These are phyloP conservation scores for Leptodermis oblonga DNA, from an alignment of 257 asterid genomes.

Conservation along the genomic window DNA sequence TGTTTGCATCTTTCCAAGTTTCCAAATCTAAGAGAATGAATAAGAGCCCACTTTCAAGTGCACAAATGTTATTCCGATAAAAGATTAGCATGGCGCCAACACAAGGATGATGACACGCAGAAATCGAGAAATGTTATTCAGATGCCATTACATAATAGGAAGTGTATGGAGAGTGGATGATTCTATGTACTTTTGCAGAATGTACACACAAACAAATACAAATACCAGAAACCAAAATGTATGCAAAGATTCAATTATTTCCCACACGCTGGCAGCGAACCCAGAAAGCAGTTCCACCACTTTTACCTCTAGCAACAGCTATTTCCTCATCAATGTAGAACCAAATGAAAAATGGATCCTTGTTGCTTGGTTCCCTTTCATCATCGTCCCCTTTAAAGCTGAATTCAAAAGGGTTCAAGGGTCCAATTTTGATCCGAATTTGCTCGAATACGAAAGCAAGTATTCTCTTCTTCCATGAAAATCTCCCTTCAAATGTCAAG, in stretches of 20 bases:
- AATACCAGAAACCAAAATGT: background rate
- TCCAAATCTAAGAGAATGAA: too few relatives aligned
- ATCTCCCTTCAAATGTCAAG: slow-evolving; percentile 75
- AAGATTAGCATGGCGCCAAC: too few relatives aligned
- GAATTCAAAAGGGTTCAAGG: slow-evolving; percentile 61
- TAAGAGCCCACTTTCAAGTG: background rate
- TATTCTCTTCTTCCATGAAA: slow-evolving; percentile 80
- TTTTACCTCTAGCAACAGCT: slow-evolving; percentile 91
- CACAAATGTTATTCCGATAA: too few relatives aligned
- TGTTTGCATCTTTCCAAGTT: too few relatives aligned
- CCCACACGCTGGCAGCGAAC: slow-evolving; percentile 56
- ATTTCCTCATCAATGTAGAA: slow-evolving; percentile 87
- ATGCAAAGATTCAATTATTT: slow-evolving; percentile 14
- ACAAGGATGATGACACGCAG: too few relatives aligned
- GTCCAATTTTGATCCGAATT: slow-evolving; percentile 70
- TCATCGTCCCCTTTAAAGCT: slow-evolving; percentile 61
- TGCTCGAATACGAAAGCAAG: slow-evolving; percentile 75
- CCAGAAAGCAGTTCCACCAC: slow-evolving; percentile 98
- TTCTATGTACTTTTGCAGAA: background rate
- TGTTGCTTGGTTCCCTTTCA: slow-evolving; percentile 66
- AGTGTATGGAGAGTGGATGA: background rate
- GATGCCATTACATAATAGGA: too few relatives aligned
- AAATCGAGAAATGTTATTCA: too few relatives aligned
- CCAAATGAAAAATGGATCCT: slow-evolving; percentile 88
- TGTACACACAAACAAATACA: background rate